Evolutionary conservation across 768 basidiomycete genomes (phyloP).

Genomic region (Daedaleopsis sinensis): DNA sequence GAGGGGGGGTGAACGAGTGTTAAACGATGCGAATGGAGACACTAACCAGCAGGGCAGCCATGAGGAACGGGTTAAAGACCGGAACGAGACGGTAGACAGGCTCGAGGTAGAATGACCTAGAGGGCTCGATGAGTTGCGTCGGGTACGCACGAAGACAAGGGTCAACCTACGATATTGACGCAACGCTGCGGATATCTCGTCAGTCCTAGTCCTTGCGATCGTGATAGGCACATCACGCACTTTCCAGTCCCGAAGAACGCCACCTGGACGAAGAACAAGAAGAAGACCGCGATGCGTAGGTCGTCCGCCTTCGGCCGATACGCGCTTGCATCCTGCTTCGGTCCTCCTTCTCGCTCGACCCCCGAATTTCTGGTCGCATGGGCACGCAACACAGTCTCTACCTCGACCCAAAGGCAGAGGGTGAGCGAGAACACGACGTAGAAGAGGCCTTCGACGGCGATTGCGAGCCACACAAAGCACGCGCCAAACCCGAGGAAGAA

Average conservation of each 20-base stretch:
- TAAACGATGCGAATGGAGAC: background rate
- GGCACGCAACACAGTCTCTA: slow-evolving; percentile 48
- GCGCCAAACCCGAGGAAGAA: slow-evolving; percentile 75
- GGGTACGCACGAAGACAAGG: background rate
- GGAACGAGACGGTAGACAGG: slow-evolving; percentile 88
- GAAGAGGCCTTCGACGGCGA: slow-evolving; percentile 82
- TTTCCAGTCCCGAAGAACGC: slow-evolving; percentile 85
- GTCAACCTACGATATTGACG: slow-evolving; percentile 74
- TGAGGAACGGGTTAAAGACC: slow-evolving; percentile 83
- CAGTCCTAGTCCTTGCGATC: slow-evolving; percentile 4
- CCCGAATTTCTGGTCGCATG: background rate
- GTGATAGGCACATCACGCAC: slow-evolving; percentile 18
- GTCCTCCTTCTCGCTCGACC: background rate
- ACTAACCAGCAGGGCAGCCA: slow-evolving; percentile 71
- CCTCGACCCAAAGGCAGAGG: slow-evolving; percentile 66
- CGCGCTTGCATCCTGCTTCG: background rate
- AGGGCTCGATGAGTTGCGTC: background rate
- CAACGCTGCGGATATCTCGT: slow-evolving; percentile 50
- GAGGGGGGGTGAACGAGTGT: background rate
- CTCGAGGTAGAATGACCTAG: slow-evolving; percentile 81
- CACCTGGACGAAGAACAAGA: slow-evolving; percentile 85
- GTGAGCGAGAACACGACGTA: slow-evolving; percentile 69
- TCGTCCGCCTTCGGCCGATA: slow-evolving; percentile 49
- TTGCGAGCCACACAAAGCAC: slow-evolving; percentile 79
- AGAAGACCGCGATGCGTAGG: slow-evolving; percentile 75